Base-by-base conservation (phyloP, 805 yeast genomes). In the Priceomyces castillae region DNA sequence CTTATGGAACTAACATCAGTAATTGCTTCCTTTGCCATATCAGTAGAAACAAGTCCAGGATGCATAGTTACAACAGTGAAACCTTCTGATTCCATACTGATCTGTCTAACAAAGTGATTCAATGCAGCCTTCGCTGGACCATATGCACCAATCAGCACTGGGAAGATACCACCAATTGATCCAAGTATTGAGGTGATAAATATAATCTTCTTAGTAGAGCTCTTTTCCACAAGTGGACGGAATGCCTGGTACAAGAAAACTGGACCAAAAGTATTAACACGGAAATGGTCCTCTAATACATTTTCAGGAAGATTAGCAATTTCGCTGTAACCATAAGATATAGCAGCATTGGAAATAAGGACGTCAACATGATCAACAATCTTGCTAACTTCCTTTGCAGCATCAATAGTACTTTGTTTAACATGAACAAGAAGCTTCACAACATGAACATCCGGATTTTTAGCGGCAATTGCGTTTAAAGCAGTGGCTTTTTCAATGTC, bases 11-110 rank as follows among this genome's bases (percentile, higher is more conserved):
- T 10, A 36, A 42, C 5, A 3, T 2, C 34, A 9, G 7, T 38
- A 12, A 40, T 4, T 35, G 36, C 50, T 16, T 16, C 31, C 9
- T 39, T 44, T 4, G 57, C 62, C 69, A 63, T 64, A 40, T 69
- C 74, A 23, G 68, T 62, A 7, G 39, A 7, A 9, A 70, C 74
- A 12, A 58, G 30, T 31, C 75, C 75, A 7, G 70, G 69, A 35
- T 56, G 58, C 19, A 61, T 42, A 7, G 59, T 53, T 7, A 58
- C 38, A 15, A 62, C 60, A 4, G 51, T 56, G 51, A 56, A 58
- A 0, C 50, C 56, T n/a, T 26, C 31, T 9, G 11, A 10, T 10
- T 16, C 10, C 9, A 33, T 4, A 15, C 19, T 18, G 18, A 33
- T 16, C 15, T 33, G 35, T 15, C 35, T 33, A 14, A 14, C 18